These are phyloP conservation scores for Sporothrix globosa DNA, from an alignment of 2,329 filamentous ascomycete species.

Conservation along the genomic window DNA sequence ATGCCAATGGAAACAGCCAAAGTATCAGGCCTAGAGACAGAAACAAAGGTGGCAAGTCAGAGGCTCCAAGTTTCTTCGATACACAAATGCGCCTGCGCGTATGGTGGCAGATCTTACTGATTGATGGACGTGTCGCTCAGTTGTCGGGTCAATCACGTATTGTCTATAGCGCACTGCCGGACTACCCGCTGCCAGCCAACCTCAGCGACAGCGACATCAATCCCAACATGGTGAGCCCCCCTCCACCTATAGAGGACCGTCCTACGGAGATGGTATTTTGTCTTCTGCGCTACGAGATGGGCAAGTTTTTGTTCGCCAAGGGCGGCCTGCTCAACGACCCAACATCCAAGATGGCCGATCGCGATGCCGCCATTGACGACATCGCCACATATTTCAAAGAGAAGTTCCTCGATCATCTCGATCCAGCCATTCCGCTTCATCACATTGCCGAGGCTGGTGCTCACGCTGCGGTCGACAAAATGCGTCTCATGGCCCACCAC, in stretches of 20 bases:
- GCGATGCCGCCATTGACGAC: slow-evolving; percentile 40
- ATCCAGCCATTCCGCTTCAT: slow-evolving; percentile 45
- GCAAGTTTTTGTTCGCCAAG: slow-evolving; percentile 46
- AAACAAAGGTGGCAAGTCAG: background rate
- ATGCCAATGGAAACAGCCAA: background rate
- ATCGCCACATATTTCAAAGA: slow-evolving; percentile 40
- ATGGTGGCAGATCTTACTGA: slow-evolving; percentile 61
- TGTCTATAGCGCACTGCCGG: background rate
- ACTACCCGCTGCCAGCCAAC: slow-evolving; percentile 44
- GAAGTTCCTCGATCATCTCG: slow-evolving; percentile 41
- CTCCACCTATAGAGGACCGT: slow-evolving; percentile 49
- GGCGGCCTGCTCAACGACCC: slow-evolving; percentile 38
- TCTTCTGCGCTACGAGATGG: slow-evolving; percentile 49
- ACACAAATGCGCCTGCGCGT: slow-evolving; percentile 61
- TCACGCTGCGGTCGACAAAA: slow-evolving; percentile 37
- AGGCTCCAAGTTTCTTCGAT: slow-evolving; percentile 57
- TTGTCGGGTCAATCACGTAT: slow-evolving; percentile 29
- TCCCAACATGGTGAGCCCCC: slow-evolving; percentile 50
- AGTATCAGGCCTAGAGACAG: background rate
- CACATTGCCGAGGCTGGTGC: slow-evolving; percentile 35
- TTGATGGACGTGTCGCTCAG: slow-evolving; percentile 52
- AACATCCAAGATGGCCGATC: slow-evolving; percentile 33
- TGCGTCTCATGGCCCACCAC: slow-evolving; percentile 39
- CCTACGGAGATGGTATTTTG: slow-evolving; percentile 57
- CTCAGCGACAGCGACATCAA: slow-evolving; percentile 55